Base-by-base conservation (phyloP, 148 eudicot species). In the Vaccinium macrocarpon region DNA sequence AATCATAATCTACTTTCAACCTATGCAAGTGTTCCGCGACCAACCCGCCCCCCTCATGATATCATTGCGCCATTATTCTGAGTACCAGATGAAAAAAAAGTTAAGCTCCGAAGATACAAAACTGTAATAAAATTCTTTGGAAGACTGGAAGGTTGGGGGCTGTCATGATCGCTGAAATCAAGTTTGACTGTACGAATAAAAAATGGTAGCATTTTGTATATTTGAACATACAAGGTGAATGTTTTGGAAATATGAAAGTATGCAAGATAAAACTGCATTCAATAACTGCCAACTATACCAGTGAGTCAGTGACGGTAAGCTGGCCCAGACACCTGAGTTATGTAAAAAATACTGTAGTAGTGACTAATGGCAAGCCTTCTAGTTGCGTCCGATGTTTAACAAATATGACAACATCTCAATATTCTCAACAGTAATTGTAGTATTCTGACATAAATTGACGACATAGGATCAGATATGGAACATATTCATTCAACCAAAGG, bases 361-460 rank as follows among this genome's bases (percentile, higher is more conserved):
- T 73, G 77, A 73, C 23, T 6, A 51, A 12, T 73, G 77, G 23
- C 23, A 73, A 73, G 77, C 50, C 51, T 73, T 73, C 50, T 73
- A 27, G 4, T 73, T 42, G 46, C 46, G 4, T 42, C 46, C 3
- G 70, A 62, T n/a, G 23, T 46, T 71, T 71, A 6, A 29, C 49
- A 35, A 32, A 32, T 32, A 27, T 32, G 21, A 35, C 10, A 6
- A 1, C 76, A 15, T 29, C 48, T 25, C 4, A 25, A 5, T 0
- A 16, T 18, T 56, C 48, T 25, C 4, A 25, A 19, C 19, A 16
- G 5, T 56, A 56, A 14, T 56, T 56, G 15, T 7, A 50, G 61
- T 16, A 56, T 56, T 56, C 61, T 16, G 21, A 19, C 64, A 59
- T 59, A 59, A 25, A 66, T 66, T 66, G 35, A 27, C 5, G 15